Conservation (phyloP, 345 rosid genomes). For the Pseudoturritis turrita region DNA sequence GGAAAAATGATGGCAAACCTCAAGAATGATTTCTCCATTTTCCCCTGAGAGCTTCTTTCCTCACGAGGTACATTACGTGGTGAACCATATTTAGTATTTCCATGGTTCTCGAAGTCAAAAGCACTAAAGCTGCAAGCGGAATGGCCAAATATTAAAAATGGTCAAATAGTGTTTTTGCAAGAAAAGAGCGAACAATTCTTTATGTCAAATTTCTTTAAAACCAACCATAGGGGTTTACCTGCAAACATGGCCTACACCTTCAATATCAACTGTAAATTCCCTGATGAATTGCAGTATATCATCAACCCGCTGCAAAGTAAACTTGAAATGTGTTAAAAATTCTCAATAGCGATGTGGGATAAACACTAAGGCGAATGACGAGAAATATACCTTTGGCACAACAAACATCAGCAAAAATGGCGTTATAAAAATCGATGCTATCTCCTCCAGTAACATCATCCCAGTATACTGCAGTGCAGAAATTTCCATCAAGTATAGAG, state of each 20-base stretch:
- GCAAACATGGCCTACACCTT: conserved; percentile 99
- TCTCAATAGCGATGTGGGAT: not conserved
- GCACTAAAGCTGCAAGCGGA: conserved; percentile 64
- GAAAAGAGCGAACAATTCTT: not conserved
- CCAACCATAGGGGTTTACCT: conserved; percentile 40
- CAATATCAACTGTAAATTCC: conserved; percentile 75
- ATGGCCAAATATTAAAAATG: not conserved
- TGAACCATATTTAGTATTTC: conserved; percentile 83
- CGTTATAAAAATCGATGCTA: conserved; percentile 93
- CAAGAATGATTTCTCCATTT: conserved; percentile 97
- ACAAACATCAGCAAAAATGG: conserved; percentile 83
- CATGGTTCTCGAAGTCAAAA: conserved; percentile 82
- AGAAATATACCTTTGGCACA: conserved; percentile 65
- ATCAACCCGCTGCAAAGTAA: conserved; percentile 77
- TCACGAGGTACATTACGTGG: conserved; percentile 45
- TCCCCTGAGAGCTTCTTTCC: conserved; percentile 91
- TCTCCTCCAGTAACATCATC: conserved; percentile 97
- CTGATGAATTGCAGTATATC: conserved; percentile 86
- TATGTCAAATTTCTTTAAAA: not conserved
- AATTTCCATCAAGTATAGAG: not conserved
- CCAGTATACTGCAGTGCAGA: conserved; percentile 73
- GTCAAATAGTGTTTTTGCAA: not conserved
- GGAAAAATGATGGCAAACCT: conserved; percentile 43
- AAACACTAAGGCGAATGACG: not conserved
- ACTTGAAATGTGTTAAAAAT: conserved; percentile 5